Evolutionary conservation across 2,329 filamentous ascomycete genomes (phyloP), one percentile per base, ranked within the genome.

Genomic region (Tolypocladium cylindrosporum): DNA sequence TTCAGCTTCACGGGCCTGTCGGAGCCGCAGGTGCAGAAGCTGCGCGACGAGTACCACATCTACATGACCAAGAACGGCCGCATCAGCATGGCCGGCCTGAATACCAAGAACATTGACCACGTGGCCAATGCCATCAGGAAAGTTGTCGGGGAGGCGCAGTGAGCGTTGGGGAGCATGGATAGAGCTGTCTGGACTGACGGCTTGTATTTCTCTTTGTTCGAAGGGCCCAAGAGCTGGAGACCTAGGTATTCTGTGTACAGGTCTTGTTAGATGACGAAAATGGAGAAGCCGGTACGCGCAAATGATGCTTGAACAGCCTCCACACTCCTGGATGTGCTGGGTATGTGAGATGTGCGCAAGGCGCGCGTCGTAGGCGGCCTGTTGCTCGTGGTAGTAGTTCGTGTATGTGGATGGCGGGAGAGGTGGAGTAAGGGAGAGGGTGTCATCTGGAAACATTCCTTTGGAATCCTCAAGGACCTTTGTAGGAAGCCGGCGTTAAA

Each of bases 31-130:
- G 90, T 93, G 9, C 65, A 82, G 65, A 85, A 84, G 75, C 76
- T 94, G 61, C 81, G 87, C 56, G 79, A 84, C 61, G 83, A 89
- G 55, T 83, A 79, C 60, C 90, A 94, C 72, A 80, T 94, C 57
- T 94, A 94, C 77, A 92, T 93, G 84, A 97, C 93, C 64, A 97
- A 97, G 84, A 99, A 99, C 70, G 94, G 94, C 27, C 88, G 94
- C 54, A 96, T 97, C 75, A 95, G 90, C 71, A 97, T 99, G 93
- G 94, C 94, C 6, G 94, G 94, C n/a, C 77, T 97, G 64, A 97
- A 97, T 74, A 89, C 90, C 34, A 77, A 87, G 68, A 99, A 97
- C 71, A 81, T 97, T 59, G 91, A 96, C 57, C 96, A 97, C 76
- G 89, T 97, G 68, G 94, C 92, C 54, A 86, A 89, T 73, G 91